Percentiles rank a stretch among this genome's conserved stretches.
phyloP scores from a whole-genome alignment of 305 asterid species.

The Fraxinus nigra region DNA sequence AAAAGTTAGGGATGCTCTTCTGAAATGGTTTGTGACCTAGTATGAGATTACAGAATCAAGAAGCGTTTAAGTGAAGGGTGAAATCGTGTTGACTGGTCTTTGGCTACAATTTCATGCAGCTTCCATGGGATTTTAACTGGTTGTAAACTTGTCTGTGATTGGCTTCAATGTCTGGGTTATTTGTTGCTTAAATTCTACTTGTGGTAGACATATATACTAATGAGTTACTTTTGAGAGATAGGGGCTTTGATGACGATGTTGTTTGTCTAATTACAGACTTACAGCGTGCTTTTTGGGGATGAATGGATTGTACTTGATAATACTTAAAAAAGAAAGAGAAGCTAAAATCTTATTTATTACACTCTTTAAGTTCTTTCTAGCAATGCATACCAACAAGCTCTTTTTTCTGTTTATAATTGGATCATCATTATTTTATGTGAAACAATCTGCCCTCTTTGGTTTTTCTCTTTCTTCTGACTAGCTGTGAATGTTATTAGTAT shows the following conservation, averaged over 20 bases:
- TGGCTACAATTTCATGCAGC: not conserved
- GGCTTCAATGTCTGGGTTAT: not conserved
- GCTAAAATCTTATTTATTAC: not conserved
- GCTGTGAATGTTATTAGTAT: not conserved
- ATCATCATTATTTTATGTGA: not conserved
- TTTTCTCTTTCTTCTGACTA: not conserved
- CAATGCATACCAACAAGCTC: not conserved
- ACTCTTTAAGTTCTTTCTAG: not conserved
- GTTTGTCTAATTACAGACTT: not conserved
- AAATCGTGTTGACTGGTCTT: not conserved
- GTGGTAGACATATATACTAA: not conserved
- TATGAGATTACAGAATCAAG: not conserved
- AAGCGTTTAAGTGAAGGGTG: not conserved
- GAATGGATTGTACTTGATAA: not conserved
- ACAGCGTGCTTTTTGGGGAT: not conserved
- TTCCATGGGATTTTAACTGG: not conserved
- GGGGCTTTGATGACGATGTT: not conserved
- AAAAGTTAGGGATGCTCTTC: not conserved
- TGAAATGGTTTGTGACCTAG: not conserved
- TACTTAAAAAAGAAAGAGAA: not conserved
- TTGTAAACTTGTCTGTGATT: not conserved
- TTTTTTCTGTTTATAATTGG: not conserved
- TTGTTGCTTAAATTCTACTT: not conserved
- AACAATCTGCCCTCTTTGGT: not conserved
- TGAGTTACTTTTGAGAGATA: not conserved